Evolutionary conservation across 2,329 filamentous ascomycete species (phyloP), one percentile per base, ranked within the genome.

Genomic region (Epichloe coenophiala): DNA sequence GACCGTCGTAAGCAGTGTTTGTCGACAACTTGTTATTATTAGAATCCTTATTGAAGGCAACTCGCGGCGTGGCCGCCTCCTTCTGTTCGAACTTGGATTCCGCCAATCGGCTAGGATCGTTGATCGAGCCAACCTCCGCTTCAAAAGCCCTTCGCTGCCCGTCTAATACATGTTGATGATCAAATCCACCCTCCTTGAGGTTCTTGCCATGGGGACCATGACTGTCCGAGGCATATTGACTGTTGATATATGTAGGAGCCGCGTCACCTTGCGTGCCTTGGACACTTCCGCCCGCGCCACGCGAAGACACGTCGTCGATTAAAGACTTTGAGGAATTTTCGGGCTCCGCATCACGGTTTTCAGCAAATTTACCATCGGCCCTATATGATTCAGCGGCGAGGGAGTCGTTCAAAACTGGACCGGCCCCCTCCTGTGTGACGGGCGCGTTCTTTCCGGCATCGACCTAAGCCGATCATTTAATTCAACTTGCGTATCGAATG

Each of bases 381-480:
- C 72, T 68, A 53, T 80, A 67, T 0, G 86, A 93, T 60, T 91
- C 83, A 52, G 80, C 83, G 11, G 88, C 88, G 5, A 94, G 80
- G 6, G 86, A 91, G 66, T 84, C 85, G 13, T 75, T 70, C 43
- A 76, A 68, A 1, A 91, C 74, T 27, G 72, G 59, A 48, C 88
- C 88, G 5, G 83, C 70, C 13, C 74, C 69, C 64, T 93, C 87
- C 15, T 70, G 63, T 52, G 73, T 75, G 1, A 60, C 51, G 31
- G 78, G 75, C 43, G 77, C 71, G 44, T 76, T 65, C 52, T 64
- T 55, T 50, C 73, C 70, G 43, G 66, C 65, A 17, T 66, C 67
- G 53, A 78, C 75, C 71, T 80, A 8, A 13, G 8, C 7, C 9
- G n/a, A 19, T 3, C 15, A 19, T 48, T 41, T 35, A 17, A 1